Evolutionary conservation across 306 rosid genomes (phyloP), one percentile per base, ranked within the genome.

Genomic region (Vigna hirtella): DNA sequence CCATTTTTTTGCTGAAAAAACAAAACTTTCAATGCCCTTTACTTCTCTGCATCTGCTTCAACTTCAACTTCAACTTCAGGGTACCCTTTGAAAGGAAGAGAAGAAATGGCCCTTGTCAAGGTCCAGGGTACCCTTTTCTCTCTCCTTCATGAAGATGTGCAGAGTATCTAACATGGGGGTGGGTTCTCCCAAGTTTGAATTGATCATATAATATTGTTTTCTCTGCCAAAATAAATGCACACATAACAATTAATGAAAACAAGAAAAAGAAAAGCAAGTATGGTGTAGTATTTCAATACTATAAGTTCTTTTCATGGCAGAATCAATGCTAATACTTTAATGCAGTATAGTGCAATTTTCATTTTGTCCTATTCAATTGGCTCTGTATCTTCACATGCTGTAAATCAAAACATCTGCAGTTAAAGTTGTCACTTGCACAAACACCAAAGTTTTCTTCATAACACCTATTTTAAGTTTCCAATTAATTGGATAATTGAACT

Each of bases 161-260:
- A 71, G 80, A 85, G 87, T 84, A 86, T 84, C 90, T 84, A 76
- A 83, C 75, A 62, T 66, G 83, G 82, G 81, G 87, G 77, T 82
- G 86, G 81, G 79, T 86, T 89, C 92, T 83, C 87, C 87, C 58
- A 64, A 62, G 76, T 74, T 81, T 86, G 88, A 85, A 87, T 79
- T 82, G 82, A 83, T 84, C 84, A 72, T 78, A 51, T 6, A 78
- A 61, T 77, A 86, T 43, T 83, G 51, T 59, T 75, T 57, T 72
- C 52, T 69, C 79, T 75, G 77, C 73, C 1, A 30, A 36, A 61
- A 70, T 40, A 49, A 72, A 52, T 80, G 72, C 65, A 85, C 79
- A 80, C 75, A 70, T 43, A 81, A 34, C 65, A 71, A 85, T 70
- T 76, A 40, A 52, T 30, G 34, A 4, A 30, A 74, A 66, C 34